Percentiles rank a stretch among this genome's conserved stretches.
Conservation (phyloP, 208 protist species). For the Leptomonas pyrrhocoris region DNA sequence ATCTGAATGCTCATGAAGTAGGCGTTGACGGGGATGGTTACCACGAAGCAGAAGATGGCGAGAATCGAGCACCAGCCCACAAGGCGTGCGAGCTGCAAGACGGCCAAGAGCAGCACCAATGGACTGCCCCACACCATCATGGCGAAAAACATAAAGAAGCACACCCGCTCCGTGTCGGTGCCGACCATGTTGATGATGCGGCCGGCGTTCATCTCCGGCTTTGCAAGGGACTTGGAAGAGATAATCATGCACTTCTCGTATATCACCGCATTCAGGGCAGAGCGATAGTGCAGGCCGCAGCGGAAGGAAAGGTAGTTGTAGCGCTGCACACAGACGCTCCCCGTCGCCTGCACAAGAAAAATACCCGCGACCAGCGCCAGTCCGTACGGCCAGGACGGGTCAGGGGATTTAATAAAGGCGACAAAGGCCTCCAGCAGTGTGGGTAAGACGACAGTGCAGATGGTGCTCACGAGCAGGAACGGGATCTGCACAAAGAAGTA, state of each 20-base stretch:
- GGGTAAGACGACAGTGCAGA: constrained; percentile 53
- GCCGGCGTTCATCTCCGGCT: constrained; percentile 81
- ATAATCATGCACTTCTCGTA: constrained; percentile 86
- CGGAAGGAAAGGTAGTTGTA: constrained; percentile 55
- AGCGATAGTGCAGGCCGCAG: constrained; percentile 55
- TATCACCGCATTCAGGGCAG: constrained; percentile 63
- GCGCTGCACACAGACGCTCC: constrained; percentile 52
- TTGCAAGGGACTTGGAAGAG: constrained; percentile 38
- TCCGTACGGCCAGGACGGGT: constrained; percentile 36
- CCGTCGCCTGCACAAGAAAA: constrained; percentile 47
- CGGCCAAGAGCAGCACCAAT: constrained; percentile 62
- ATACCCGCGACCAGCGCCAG: constrained; percentile 43
- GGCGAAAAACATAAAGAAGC: constrained; percentile 47
- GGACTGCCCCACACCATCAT: constrained; percentile 63
- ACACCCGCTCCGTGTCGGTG: constrained; percentile 62
- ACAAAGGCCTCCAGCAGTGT: constrained; percentile 61
- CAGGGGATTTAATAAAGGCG: constrained; percentile 19
- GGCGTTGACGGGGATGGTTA: constrained; percentile 72
- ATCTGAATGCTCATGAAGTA: constrained; percentile 48
- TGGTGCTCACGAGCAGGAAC: constrained; percentile 52
- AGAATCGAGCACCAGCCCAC: constrained; percentile 77
- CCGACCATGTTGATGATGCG: constrained; percentile 91
- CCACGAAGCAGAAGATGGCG: constrained; percentile 64
- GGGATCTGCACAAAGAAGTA: constrained; percentile 47
- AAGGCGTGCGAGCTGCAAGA: constrained; percentile 50